Evolutionary conservation across 306 rosid species (phyloP).

Genomic region (Inga leiocalycina): DNA sequence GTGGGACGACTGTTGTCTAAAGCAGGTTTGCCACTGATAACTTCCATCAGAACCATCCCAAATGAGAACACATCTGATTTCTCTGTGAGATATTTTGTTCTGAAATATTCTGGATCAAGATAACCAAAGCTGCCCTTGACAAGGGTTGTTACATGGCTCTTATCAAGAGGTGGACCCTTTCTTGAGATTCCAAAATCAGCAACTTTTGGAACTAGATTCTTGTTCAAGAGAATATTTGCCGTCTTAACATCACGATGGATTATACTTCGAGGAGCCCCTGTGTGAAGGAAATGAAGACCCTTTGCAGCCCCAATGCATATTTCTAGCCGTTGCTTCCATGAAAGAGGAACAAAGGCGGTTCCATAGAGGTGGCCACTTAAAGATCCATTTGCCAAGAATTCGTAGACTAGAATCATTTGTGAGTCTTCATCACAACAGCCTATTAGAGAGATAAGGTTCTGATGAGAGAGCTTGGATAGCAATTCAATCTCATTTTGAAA

Average conservation of each 20-base stretch:
- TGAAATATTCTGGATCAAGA: constrained; percentile 94
- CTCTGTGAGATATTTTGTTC: constrained; percentile 77
- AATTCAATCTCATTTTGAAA: constrained; percentile 90
- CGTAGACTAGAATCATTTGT: constrained; percentile 90
- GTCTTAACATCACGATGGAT: constrained; percentile 96
- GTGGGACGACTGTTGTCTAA: constrained; percentile 60
- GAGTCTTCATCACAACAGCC: constrained; percentile 90
- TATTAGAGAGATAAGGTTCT: constrained; percentile 69
- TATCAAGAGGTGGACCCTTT: constrained; percentile 91
- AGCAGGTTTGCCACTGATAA: not conserved
- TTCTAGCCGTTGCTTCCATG: constrained; percentile 90
- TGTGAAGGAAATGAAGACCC: constrained; percentile 95
- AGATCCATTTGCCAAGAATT: constrained; percentile 95
- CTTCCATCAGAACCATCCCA: not conserved
- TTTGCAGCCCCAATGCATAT: constrained; percentile 96
- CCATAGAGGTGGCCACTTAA: constrained; percentile 88
- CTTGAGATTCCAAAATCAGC: constrained; percentile 95
- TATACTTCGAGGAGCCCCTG: constrained; percentile 70
- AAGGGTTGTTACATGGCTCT: constrained; percentile 90
- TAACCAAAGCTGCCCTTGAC: constrained; percentile 98
- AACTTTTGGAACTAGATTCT: constrained; percentile 85
- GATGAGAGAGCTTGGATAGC: constrained; percentile 89
- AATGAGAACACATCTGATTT: constrained; percentile 78
- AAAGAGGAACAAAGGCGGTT: constrained; percentile 60
- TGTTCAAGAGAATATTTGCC: constrained; percentile 89